Evolutionary conservation across 148 eudicot species (phyloP).

Genomic region (Suaeda aralocaspica): DNA sequence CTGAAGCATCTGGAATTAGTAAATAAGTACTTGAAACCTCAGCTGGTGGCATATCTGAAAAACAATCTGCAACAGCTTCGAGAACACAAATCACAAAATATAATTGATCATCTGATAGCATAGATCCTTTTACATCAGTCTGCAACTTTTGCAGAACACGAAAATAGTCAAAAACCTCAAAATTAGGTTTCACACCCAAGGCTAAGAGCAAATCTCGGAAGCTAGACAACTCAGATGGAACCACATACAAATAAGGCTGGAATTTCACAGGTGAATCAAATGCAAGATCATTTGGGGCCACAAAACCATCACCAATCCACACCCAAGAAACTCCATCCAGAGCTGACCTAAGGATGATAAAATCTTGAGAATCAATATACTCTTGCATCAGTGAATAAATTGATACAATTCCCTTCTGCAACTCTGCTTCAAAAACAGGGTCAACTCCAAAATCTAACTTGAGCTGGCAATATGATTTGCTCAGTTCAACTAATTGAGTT

Average conservation of each 20-base stretch:
- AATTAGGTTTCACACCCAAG: constrained; percentile 73
- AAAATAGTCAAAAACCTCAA: constrained; percentile 74
- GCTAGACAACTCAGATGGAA: constrained; percentile 79
- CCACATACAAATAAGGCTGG: constrained; percentile 90
- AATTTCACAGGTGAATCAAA: constrained; percentile 96
- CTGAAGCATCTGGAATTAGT: constrained; percentile 71
- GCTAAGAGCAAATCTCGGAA: constrained; percentile 81
- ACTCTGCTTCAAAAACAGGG: constrained; percentile 48
- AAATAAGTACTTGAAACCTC: constrained; percentile 49
- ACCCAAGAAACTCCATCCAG: constrained; percentile 80
- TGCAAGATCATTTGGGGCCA: constrained; percentile 73
- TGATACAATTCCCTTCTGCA: constrained; percentile 56
- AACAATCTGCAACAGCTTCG: constrained; percentile 83
- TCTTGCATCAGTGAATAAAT: constrained; percentile 73
- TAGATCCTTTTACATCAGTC: constrained; percentile 52
- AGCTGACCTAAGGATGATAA: constrained; percentile 44
- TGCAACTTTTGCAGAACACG: constrained; percentile 62
- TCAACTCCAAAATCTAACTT: constrained; percentile 41
- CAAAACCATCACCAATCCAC: constrained; percentile 98
- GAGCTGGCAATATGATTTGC: constrained; percentile 54
- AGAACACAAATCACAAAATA: constrained; percentile 77
- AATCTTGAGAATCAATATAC: constrained; percentile 48
- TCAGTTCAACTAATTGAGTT: constrained; percentile 62
- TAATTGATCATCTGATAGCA: constrained; percentile 76
- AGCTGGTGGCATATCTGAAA: constrained; percentile 40